Evolutionary conservation across 2,329 filamentous ascomycete species (phyloP).

Genomic region (Bertia moriformis): DNA sequence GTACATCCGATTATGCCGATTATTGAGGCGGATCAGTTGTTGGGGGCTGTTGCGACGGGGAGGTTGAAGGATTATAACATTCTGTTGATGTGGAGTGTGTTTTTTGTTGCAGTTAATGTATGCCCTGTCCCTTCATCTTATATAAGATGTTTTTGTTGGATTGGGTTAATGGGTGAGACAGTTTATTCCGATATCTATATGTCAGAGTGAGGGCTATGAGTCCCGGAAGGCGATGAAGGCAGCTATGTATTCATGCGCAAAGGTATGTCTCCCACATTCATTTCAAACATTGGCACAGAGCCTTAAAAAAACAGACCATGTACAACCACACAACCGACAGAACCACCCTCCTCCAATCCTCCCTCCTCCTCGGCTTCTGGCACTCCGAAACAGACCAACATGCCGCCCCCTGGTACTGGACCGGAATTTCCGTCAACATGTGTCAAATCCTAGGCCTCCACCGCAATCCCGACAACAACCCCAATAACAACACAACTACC

Average conservation of each 20-base stretch:
- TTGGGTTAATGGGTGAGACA: constrained; percentile 1
- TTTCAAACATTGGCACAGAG: no score
- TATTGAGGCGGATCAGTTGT: neutral
- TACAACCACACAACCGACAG: constrained; percentile 5
- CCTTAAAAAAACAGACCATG: constrained; percentile 9
- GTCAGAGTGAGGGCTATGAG: constrained; percentile 4
- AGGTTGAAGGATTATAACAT: constrained; percentile 10
- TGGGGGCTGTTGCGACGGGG: no score
- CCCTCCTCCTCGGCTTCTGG: constrained; percentile 6
- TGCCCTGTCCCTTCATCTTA: constrained; percentile 1
- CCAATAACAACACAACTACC: no score
- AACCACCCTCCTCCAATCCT: constrained; percentile 6
- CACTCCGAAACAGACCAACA: constrained; percentile 5
- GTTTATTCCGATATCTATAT: constrained; percentile 17
- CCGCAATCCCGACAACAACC: constrained; percentile 4
- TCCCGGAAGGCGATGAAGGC: constrained; percentile 6
- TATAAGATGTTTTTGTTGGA: neutral
- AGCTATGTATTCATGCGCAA: constrained; percentile 5
- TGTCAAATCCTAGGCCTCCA: constrained; percentile 5
- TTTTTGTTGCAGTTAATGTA: constrained; percentile 18
- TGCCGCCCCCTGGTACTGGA: constrained; percentile 6
- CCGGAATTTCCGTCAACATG: constrained; percentile 6
- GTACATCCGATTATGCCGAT: constrained; percentile 1
- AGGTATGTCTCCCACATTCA: no score
- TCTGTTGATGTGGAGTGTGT: constrained; percentile 21